Evolutionary conservation across 2,329 filamentous ascomycete genomes (phyloP).

Genomic region (Penicillium vulpinum): DNA sequence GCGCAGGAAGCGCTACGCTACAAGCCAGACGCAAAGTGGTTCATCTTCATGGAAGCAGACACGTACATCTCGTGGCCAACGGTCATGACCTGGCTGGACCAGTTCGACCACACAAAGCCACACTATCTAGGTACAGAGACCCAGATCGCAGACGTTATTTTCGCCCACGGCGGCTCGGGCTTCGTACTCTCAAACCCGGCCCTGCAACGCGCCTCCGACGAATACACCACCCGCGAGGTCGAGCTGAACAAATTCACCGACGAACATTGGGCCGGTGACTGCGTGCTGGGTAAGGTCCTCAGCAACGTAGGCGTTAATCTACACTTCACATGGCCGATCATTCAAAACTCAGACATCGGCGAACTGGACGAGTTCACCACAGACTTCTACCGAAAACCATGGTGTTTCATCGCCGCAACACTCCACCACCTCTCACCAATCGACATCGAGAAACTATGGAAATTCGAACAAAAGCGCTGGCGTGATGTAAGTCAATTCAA

Average conservation of each 20-base stretch:
- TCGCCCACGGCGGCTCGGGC: conserved; percentile 56
- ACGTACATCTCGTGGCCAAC: conserved; percentile 58
- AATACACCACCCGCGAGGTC: conserved; percentile 44
- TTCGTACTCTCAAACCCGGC: conserved; percentile 55
- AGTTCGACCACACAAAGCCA: conserved; percentile 50
- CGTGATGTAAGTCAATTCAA: conserved; percentile 55
- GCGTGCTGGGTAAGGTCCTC: conserved; percentile 51
- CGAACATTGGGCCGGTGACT: conserved; percentile 53
- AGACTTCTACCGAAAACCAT: conserved; percentile 44
- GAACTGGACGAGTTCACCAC: conserved; percentile 47
- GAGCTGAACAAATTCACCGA: conserved; percentile 49
- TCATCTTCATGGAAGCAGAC: conserved; percentile 60
- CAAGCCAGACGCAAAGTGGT: conserved; percentile 56
- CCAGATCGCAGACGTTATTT: conserved; percentile 52
- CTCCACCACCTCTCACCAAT: conserved; percentile 51
- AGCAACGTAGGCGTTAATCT: conserved; percentile 49
- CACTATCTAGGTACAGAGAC: conserved; percentile 58
- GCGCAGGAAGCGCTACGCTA: conserved; percentile 50
- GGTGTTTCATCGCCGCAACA: conserved; percentile 53
- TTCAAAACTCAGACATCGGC: conserved; percentile 46
- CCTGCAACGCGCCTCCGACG: conserved; percentile 46
- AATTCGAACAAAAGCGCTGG: conserved; percentile 55
- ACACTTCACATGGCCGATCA: conserved; percentile 50
- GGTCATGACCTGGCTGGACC: conserved; percentile 54
- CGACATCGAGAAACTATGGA: conserved; percentile 47